phyloP scores from a whole-genome alignment of 306 rosid genomes.

The Chamaecrista fasciculata region DNA sequence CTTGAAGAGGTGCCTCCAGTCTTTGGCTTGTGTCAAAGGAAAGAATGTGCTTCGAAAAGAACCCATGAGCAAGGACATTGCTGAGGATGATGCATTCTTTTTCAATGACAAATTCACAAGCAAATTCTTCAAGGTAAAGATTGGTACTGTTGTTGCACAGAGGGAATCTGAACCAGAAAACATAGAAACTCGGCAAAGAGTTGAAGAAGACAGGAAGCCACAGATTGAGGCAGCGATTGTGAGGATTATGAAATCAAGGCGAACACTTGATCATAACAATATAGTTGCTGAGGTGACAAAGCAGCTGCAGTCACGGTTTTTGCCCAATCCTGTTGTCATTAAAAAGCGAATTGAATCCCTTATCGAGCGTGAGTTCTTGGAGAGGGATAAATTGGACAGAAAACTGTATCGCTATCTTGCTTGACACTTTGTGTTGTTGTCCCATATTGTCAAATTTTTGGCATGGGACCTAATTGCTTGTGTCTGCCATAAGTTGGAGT shows the following conservation, averaged over 20 bases:
- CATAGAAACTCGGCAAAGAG: constrained; percentile 55
- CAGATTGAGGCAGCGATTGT: constrained; percentile 64
- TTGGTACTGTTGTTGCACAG: constrained; percentile 60
- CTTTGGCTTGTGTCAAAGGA: constrained; percentile 53
- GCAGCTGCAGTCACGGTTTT: constrained; percentile 56
- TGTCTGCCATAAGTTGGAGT: constrained; percentile 33
- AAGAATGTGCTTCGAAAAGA: constrained; percentile 55
- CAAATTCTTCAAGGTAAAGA: constrained; percentile 56
- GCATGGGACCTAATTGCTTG: constrained; percentile 31
- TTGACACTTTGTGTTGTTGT: constrained; percentile 31
- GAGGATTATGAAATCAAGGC: constrained; percentile 56
- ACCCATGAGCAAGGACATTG: constrained; percentile 62
- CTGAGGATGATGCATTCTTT: constrained; percentile 47
- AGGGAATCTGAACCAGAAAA: constrained; percentile 60
- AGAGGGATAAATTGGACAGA: constrained; percentile 54
- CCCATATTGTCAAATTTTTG: constrained; percentile 13
- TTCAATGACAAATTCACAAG: constrained; percentile 56
- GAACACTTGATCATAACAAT: constrained; percentile 51
- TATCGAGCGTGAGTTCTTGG: constrained; percentile 57
- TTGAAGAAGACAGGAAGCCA: constrained; percentile 59
- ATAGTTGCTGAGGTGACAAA: constrained; percentile 56
- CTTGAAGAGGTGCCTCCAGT: constrained; percentile 59
- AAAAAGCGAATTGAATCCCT: constrained; percentile 59
- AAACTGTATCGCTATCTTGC: constrained; percentile 56
- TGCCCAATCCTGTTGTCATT: constrained; percentile 50